These are phyloP conservation scores for Scheffersomyces parashehatae DNA, from an alignment of 1,139 yeast species.

Conservation along the genomic window DNA sequence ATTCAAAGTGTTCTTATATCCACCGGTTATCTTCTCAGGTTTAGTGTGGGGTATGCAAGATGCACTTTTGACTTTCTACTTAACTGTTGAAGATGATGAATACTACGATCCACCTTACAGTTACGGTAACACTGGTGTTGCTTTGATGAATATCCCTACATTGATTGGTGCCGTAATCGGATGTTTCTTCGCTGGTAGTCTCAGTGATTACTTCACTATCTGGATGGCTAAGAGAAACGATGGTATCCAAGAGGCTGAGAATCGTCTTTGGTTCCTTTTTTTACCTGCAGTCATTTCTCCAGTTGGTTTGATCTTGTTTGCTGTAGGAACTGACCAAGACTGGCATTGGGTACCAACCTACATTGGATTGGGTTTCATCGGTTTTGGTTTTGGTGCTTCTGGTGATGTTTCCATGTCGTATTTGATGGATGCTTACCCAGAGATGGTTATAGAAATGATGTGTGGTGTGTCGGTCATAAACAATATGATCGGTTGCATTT, in stretches of 20 bases:
- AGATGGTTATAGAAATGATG: constrained; percentile 39
- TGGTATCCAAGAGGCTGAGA: constrained; percentile 42
- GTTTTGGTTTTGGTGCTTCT: constrained; percentile 39
- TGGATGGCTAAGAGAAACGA: constrained; percentile 39
- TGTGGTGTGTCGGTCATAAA: constrained; percentile 39
- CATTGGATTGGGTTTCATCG: constrained; percentile 37
- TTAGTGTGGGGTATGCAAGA: constrained; percentile 41
- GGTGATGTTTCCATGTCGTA: constrained; percentile 41
- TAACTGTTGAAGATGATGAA: constrained; percentile 39
- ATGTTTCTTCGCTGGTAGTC: constrained; percentile 38
- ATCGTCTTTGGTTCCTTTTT: constrained; percentile 34
- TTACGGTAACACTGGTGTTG: constrained; percentile 29
- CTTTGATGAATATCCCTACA: constrained; percentile 40
- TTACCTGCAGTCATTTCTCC: constrained; percentile 39
- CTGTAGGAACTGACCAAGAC: constrained; percentile 31
- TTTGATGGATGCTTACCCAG: constrained; percentile 42
- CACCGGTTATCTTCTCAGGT: constrained; percentile 37
- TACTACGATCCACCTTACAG: constrained; percentile 33
- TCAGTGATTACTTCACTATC: constrained; percentile 37
- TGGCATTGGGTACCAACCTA: constrained; percentile 37
- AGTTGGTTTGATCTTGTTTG: constrained; percentile 36
- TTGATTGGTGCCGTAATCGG: constrained; percentile 41
- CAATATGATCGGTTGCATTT: constrained; percentile 38
- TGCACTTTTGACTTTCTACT: constrained; percentile 38
- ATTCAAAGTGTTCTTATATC: constrained; percentile 32